Conservation (phyloP, 208 protist species). For the Trypanosoma boissoni region DNA sequence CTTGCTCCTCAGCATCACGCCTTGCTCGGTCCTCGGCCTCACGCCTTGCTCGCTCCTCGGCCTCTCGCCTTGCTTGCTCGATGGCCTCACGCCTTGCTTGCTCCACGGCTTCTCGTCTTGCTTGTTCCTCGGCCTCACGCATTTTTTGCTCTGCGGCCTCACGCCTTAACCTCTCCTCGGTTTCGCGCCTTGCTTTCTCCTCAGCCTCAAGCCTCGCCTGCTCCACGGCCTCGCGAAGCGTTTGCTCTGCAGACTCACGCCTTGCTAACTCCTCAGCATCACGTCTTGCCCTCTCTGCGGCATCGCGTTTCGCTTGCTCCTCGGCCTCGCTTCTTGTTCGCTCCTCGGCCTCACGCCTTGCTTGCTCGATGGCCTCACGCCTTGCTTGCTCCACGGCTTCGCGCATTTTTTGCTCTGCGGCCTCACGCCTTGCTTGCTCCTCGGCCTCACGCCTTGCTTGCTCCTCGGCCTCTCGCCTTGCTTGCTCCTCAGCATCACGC, state of each 20-base stretch:
- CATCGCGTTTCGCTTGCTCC: no score
- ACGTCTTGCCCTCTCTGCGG: no score
- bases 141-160: slow-evolving; percentile 45
- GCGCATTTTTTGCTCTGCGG: no score
- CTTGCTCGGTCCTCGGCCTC: no score
- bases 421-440: no score
- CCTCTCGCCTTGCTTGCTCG: slow-evolving; percentile 20
- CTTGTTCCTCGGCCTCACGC: slow-evolving; percentile 27
- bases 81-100: no score
- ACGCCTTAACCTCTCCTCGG: slow-evolving; percentile 22
- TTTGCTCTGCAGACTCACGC: slow-evolving; percentile 7
- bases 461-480: slow-evolving; percentile 86
- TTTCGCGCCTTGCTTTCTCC: slow-evolving; percentile 32
- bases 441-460: slow-evolving; percentile 90
- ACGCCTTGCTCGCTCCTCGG: slow-evolving; percentile 60
- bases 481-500: slow-evolving; percentile 31
- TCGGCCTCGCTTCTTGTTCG: no score
- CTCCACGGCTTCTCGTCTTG: no score
- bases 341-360: no score
- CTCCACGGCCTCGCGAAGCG: slow-evolving; percentile 4
- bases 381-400: no score
- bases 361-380: no score
- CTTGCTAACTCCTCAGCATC: slow-evolving; percentile 24
- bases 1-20: slow-evolving; percentile 60
- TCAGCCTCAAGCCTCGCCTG: slow-evolving; percentile 19